Evolutionary conservation across 805 yeast species (phyloP).

Genomic region (Isabelozyma heimii): DNA sequence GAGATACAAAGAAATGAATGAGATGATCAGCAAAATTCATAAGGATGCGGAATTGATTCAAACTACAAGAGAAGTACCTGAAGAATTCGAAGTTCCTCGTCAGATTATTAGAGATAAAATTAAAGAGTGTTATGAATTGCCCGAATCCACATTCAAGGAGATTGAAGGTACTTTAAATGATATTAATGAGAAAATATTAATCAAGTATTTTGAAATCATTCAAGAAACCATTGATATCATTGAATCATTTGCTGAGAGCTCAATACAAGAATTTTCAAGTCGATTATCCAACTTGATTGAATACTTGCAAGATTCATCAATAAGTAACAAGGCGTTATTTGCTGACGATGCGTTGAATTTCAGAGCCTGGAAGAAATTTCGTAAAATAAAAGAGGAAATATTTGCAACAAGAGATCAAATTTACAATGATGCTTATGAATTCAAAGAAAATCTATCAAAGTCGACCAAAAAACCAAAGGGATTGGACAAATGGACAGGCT

Average conservation of each 20-base stretch:
- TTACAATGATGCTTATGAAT: slow-evolving; percentile 23
- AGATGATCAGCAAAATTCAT: slow-evolving; percentile 26
- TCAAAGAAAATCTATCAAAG: slow-evolving; percentile 9
- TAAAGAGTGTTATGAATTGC: slow-evolving; percentile 17
- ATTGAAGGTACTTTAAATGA: slow-evolving; percentile 25
- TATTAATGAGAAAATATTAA: slow-evolving; percentile 24
- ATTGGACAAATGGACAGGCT: slow-evolving; percentile 31
- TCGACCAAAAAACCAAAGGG: slow-evolving; percentile 32
- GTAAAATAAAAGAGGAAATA: slow-evolving; percentile 52
- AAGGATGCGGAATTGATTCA: not conserved
- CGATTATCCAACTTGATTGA: slow-evolving; percentile 44
- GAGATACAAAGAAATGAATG: slow-evolving; percentile 28
- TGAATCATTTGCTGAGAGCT: slow-evolving; percentile 71
- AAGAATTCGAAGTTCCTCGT: slow-evolving; percentile 19
- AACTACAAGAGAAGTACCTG: slow-evolving; percentile 5
- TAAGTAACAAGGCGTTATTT: slow-evolving; percentile 1
- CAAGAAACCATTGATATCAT: slow-evolving; percentile 58
- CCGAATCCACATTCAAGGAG: slow-evolving; percentile 15
- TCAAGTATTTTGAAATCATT: slow-evolving; percentile 25
- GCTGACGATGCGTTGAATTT: slow-evolving; percentile 26
- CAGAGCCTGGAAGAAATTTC: slow-evolving; percentile 61
- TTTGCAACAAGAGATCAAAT: slow-evolving; percentile 55
- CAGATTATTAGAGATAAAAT: slow-evolving; percentile 37
- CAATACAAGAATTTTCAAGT: slow-evolving; percentile 62
- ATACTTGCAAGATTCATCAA: slow-evolving; percentile 10